Evolutionary conservation across 495 filamentous ascomycete genomes (phyloP).

Genomic region (Daldinia bambusicola): DNA sequence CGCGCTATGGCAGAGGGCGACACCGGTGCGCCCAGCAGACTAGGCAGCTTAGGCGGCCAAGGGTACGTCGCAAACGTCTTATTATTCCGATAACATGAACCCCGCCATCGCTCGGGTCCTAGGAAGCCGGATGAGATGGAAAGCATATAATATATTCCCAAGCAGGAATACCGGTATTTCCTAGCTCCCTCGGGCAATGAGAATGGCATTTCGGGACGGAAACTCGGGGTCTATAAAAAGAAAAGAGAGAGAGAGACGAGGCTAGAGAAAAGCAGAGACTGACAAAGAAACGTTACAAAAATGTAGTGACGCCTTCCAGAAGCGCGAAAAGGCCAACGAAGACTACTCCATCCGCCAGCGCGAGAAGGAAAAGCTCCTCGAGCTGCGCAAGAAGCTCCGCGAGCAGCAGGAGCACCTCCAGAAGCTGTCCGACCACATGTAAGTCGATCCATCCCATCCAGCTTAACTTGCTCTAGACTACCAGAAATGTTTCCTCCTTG

Average conservation of each 20-base stretch:
- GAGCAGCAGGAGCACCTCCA: slow-evolving; percentile 84
- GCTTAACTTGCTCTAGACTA: neutral
- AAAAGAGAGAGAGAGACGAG: neutral
- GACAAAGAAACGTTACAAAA: slow-evolving; percentile 3
- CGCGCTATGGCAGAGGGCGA: slow-evolving; percentile 74
- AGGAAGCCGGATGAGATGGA: slow-evolving; percentile 13
- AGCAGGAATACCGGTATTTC: neutral
- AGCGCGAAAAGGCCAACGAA: slow-evolving; percentile 89
- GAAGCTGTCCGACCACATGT: slow-evolving; percentile 87
- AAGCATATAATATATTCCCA: neutral
- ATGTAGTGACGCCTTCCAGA: slow-evolving; percentile 88
- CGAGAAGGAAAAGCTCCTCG: slow-evolving; percentile 83
- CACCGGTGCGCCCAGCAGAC: slow-evolving; percentile 68
- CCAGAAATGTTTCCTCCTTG: neutral
- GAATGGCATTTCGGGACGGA: too few species aligned
- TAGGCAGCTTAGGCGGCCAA: slow-evolving; percentile 50
- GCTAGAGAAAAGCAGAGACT: slow-evolving; percentile 18
- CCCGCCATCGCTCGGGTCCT: neutral
- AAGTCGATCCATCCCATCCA: slow-evolving; percentile 46
- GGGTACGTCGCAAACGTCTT: slow-evolving; percentile 51
- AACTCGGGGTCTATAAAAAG: neutral
- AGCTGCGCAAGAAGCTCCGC: slow-evolving; percentile 79
- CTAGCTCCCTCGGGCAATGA: neutral
- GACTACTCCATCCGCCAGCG: slow-evolving; percentile 81
- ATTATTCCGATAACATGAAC: neutral